These are phyloP conservation scores for Penicillium argentinense DNA, from an alignment of 495 filamentous ascomycete genomes.

Conservation along the genomic window DNA sequence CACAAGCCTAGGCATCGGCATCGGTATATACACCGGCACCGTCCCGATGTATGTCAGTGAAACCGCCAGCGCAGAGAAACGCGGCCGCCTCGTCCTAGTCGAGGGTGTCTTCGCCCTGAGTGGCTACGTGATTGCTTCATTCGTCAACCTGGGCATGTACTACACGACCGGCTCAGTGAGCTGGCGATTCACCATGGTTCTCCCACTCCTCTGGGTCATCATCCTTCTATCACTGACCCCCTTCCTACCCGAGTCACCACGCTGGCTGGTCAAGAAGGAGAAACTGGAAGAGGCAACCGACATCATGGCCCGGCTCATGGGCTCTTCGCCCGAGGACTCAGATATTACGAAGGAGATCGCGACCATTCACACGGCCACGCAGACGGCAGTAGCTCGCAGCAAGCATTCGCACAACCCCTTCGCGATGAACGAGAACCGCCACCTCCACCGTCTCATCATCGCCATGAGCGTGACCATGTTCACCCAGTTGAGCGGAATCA, in stretches of 20 bases:
- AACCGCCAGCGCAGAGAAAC: not conserved
- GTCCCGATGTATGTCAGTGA: conserved; percentile 12
- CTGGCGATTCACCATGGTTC: conserved; percentile 48
- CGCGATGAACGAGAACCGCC: conserved; percentile 26
- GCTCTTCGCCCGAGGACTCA: not conserved
- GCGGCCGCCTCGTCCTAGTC: conserved; percentile 4
- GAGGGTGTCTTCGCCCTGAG: conserved; percentile 3
- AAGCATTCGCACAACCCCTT: conserved; percentile 13
- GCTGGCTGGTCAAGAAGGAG: conserved; percentile 24
- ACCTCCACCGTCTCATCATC: conserved; percentile 19
- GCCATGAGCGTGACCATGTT: conserved; percentile 15
- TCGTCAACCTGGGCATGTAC: conserved; percentile 41
- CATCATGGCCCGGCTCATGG: conserved; percentile 44
- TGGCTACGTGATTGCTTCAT: conserved; percentile 24
- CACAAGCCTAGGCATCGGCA: conserved; percentile 1
- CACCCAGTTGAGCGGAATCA: conserved; percentile 24
- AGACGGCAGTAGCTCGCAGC: conserved; percentile 39
- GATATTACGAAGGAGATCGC: conserved; percentile 54
- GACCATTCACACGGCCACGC: conserved; percentile 61
- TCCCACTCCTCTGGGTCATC: conserved; percentile 46
- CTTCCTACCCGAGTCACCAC: conserved; percentile 28
- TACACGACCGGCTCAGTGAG: conserved; percentile 36
- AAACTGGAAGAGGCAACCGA: not conserved
- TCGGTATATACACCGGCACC: conserved; percentile 7
- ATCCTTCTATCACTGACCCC: conserved; percentile 12